A percentile compares a stretch with the other conserved stretches of the same genome.
Conservation (phyloP, 768 basidiomycete species). For the Russula sp. region DNA sequence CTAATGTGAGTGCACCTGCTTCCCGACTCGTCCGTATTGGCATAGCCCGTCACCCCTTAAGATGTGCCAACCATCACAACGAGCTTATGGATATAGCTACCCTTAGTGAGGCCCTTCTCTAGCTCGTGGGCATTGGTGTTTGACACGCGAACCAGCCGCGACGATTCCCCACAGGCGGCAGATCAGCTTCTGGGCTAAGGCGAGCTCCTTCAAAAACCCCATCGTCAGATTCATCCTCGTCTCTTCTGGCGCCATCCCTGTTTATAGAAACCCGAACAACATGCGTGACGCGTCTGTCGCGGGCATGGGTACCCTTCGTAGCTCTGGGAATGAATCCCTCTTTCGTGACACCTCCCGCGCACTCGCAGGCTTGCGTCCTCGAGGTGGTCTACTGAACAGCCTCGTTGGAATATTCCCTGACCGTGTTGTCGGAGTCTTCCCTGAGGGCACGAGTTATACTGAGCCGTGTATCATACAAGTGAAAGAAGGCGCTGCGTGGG, state of each 20-base stretch:
- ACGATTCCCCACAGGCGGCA: conserved; percentile 75
- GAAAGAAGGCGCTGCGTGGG: conserved; percentile 95
- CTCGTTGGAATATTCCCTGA: conserved; percentile 9
- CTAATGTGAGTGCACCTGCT: conserved; percentile 60
- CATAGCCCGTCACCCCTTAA: conserved; percentile 29
- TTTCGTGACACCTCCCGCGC: conserved; percentile 86
- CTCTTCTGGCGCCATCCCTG: conserved; percentile 91
- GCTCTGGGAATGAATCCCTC: conserved; percentile 31
- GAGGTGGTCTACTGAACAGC: conserved; percentile 5
- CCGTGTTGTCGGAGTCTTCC: conserved; percentile 79
- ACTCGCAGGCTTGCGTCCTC: conserved; percentile 55
- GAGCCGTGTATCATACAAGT: conserved; percentile 88
- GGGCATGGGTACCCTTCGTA: background rate
- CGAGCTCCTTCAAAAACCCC: conserved; percentile 74
- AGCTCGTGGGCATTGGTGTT: background rate
- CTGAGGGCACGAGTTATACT: conserved; percentile 92
- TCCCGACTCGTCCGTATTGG: background rate
- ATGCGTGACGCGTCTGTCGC: conserved; percentile 42
- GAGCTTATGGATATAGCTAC: conserved; percentile 56
- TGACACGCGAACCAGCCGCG: conserved; percentile 42
- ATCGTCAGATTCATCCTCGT: conserved; percentile 62
- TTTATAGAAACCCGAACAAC: conserved; percentile 90
- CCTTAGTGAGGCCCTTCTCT: conserved; percentile 30
- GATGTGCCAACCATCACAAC: conserved; percentile 41
- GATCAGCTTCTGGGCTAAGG: conserved; percentile 92